Evolutionary conservation across 169 alveolate genomes (phyloP), one percentile per base, ranked within the genome.

Genomic region (Eimeria praecox): DNA sequence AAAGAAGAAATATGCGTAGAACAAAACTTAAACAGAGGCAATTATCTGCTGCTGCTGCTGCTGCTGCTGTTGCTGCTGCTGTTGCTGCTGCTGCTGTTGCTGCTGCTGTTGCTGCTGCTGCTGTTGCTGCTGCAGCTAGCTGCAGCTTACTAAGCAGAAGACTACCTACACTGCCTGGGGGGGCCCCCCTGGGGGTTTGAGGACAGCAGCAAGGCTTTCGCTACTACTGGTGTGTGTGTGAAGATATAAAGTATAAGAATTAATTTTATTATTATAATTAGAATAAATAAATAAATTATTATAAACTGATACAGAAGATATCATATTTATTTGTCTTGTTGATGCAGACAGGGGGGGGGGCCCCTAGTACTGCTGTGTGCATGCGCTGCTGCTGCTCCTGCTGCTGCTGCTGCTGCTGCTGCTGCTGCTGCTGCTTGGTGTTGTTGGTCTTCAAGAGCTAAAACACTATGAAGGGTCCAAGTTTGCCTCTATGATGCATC

Each of bases 401-500:
- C 42, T 27, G 69, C 64, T 78, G 30, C 24, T 27, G 64, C 40
- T 44, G 88, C 66, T 14, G n/a, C 69, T 44, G 66, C n/a, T 27
- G 27, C 66, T 78, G 66, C 42, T 27, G 69, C 64, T 78, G 30
- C 24, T 27, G 64, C 40, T 44, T 14, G 64, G 66, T n/a, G 24
- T 8, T 44, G 64, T n/a, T 10, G 10, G 3, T 8, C 88, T 44
- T 78, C 46, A 44, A 30, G 46, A 40, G 10, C n/a, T 44, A 78
- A 78, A 2, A 27, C 66, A 78, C 9, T 14, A 49, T 24, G 88
- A 78, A 78, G 20, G 1, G 44, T 5, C 14, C n/a, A 78, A 78
- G 64, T 18, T 78, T 16, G 24, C 16, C 46, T 40, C 66, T 78
- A 78, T 78, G 88, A 78, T 78, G 88, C 88, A 46, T 44, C 88